Conservation (phyloP, 257 asterid species). For the Fraxinus quadrangulata region DNA sequence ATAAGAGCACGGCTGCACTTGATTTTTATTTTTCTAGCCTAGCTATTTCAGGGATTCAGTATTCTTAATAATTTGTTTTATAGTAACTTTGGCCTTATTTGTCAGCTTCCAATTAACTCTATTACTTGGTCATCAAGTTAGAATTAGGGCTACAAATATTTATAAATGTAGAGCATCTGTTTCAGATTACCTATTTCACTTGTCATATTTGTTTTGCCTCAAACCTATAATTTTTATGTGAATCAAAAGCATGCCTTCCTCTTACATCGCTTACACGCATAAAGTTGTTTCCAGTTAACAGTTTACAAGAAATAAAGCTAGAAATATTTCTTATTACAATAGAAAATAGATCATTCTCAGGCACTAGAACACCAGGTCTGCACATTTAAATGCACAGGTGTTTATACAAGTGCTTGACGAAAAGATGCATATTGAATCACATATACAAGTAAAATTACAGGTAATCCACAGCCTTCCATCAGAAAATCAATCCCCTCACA, state of each 20-base stretch:
- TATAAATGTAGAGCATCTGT: neutral
- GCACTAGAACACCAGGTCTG: neutral
- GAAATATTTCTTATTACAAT: neutral
- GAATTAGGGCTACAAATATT: neutral
- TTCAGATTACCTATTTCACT: neutral
- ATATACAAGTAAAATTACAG: neutral
- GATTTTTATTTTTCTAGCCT: neutral
- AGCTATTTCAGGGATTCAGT: neutral
- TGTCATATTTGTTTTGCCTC: neutral
- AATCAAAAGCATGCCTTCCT: neutral
- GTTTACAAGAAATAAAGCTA: neutral
- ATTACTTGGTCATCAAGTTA: neutral
- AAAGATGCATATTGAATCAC: neutral
- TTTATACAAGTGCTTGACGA: neutral
- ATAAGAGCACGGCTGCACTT: neutral
- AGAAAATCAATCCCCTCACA: neutral
- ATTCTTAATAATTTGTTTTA: too few relatives aligned
- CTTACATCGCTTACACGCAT: neutral
- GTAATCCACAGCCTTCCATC: neutral
- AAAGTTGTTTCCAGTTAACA: neutral
- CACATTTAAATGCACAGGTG: neutral
- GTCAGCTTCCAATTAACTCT: neutral
- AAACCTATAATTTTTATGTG: neutral
- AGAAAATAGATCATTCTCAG: neutral
- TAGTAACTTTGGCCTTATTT: too few relatives aligned